Evolutionary conservation across 305 asterid genomes (phyloP), one percentile per base, ranked within the genome.

Genomic region (Withania somnifera): DNA sequence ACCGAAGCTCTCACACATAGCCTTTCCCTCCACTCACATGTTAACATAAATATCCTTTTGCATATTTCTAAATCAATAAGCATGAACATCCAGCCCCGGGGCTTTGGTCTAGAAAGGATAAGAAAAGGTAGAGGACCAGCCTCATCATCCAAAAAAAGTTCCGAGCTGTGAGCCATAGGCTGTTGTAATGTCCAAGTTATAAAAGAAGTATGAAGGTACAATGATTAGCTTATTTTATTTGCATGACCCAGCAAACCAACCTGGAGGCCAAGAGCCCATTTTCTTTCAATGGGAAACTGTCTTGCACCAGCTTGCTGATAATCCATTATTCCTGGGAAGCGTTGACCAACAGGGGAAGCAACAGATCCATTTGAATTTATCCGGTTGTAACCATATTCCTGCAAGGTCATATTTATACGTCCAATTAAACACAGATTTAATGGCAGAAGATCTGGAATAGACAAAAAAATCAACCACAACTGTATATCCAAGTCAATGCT

Each of bases 191-290:
- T 17, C 28, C 28, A 22, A 6, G 9, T 56, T 20, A 20, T 56
- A 56, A 19, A 8, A 54, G 6, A 7, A 30, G 75, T 28, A 75
- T 28, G 61, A 28, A 32, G 8, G 40, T 26, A 42, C 61, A 26
- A 50, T n/a, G 11, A 50, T 30, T 50, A 47, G 45, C 80, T 75
- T 50, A 28, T 47, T 50, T 26, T 69, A 30, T 60, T 67, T 45
- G 71, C 83, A 84, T 77, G 50, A 58, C 19, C 22, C 67, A 45
- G 24, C n/a, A 66, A 84, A 86, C 90, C 53, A 86, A 95, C 99
- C 98, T 96, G 99, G 73, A 96, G 98, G 64, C 98, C 99, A 85
- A 93, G 99, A 79, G 98, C 95, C 99, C 98, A 96, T 90, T 94
- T 96, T 85, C 91, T 87, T 51, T 94, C 99, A n/a, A 83, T 83